A percentile compares a stretch with the other conserved stretches of the same genome.
These are phyloP conservation scores for Davidsoniella neocaledoniae DNA, from an alignment of 2,329 filamentous ascomycete genomes.

Conservation along the genomic window DNA sequence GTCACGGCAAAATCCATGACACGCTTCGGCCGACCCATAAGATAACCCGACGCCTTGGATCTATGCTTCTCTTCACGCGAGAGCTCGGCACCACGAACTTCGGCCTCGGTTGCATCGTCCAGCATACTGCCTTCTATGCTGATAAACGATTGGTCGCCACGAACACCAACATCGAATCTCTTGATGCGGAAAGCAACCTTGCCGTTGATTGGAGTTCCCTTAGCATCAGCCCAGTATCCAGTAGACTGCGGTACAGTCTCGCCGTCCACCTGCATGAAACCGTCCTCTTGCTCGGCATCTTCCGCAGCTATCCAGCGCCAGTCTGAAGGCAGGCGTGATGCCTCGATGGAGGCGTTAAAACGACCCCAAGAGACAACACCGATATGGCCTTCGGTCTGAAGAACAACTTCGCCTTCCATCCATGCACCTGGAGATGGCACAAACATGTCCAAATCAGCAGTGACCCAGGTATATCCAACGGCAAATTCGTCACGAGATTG, in stretches of 20 bases:
- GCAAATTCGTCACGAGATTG: slow-evolving; percentile 63
- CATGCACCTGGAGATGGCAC: slow-evolving; percentile 54
- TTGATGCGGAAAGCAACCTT: slow-evolving; percentile 62
- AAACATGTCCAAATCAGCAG: slow-evolving; percentile 72
- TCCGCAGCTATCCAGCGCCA: slow-evolving; percentile 65
- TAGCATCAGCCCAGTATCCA: slow-evolving; percentile 60
- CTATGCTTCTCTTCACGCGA: slow-evolving; percentile 7
- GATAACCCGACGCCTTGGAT: slow-evolving; percentile 6
- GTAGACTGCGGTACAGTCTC: background rate
- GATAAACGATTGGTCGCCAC: slow-evolving; percentile 61
- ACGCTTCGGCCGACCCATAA: slow-evolving; percentile 3
- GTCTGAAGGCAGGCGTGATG: slow-evolving; percentile 51
- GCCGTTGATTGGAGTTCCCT: slow-evolving; percentile 52
- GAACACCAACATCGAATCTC: slow-evolving; percentile 67
- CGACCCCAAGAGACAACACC: slow-evolving; percentile 79
- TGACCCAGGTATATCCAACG: slow-evolving; percentile 75
- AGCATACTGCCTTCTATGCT: slow-evolving; percentile 83
- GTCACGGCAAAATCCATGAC: slow-evolving; percentile 10
- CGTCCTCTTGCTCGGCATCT: slow-evolving; percentile 24
- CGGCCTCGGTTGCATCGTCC: slow-evolving; percentile 45
- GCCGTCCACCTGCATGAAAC: slow-evolving; percentile 37
- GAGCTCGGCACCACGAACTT: slow-evolving; percentile 29
- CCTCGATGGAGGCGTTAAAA: slow-evolving; percentile 79
- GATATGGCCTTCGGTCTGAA: slow-evolving; percentile 78
- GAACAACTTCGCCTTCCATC: slow-evolving; percentile 66